Conservation (phyloP, 2,329 filamentous ascomycete species). For the Fusarium cyanostomum region DNA sequence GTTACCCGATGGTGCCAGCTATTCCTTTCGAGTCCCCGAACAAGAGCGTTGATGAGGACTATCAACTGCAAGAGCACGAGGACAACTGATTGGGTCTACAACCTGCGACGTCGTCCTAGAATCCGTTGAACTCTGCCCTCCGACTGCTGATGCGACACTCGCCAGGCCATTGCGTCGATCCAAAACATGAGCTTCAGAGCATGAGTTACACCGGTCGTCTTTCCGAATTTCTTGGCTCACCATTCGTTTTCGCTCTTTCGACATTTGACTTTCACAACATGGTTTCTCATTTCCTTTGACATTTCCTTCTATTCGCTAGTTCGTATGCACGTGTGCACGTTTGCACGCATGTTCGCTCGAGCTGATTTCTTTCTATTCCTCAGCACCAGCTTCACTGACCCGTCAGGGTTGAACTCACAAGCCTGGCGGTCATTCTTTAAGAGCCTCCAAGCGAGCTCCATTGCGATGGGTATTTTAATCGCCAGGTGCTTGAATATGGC, state of each 20-base stretch:
- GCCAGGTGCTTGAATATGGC: not conserved
- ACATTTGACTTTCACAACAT: not conserved
- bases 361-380: not conserved
- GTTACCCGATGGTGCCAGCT: not conserved
- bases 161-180: not conserved
- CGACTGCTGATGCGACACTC: not conserved
- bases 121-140: not conserved
- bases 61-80: not conserved
- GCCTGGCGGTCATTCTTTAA: too few species aligned
- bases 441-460: not conserved
- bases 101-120: not conserved
- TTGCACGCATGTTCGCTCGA: constrained; percentile 8
- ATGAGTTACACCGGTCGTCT: not conserved
- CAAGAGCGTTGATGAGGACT: not conserved
- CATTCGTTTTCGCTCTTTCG: not conserved
- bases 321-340: constrained; percentile 2
- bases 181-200: not conserved
- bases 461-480: not conserved
- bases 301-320: constrained; percentile 1
- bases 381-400: not conserved
- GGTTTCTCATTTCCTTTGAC: not conserved
- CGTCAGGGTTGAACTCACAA: not conserved
- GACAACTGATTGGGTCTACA: too few species aligned
- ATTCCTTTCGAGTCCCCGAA: constrained; percentile 1
- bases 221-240: not conserved